Evolutionary conservation across 2,329 filamentous ascomycete genomes (phyloP).

Genomic region (Amylocarpus encephaloides): DNA sequence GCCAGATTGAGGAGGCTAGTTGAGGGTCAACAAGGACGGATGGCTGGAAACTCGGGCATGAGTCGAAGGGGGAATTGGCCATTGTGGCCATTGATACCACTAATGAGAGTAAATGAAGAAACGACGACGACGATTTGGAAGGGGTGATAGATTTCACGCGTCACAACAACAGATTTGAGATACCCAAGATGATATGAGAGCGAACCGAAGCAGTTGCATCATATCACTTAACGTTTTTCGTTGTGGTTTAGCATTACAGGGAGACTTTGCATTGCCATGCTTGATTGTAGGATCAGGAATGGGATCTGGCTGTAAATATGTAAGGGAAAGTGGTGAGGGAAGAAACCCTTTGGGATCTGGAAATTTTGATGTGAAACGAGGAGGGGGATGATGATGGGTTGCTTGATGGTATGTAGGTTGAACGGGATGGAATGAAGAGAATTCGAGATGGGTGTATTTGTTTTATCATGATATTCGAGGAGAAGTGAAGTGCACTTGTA

Average conservation of each 20-base stretch:
- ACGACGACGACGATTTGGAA: neutral
- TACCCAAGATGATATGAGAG: constrained; percentile 1
- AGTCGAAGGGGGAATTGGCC: neutral
- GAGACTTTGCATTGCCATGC: neutral
- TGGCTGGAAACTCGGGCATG: neutral
- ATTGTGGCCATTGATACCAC: neutral
- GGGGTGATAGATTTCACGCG: constrained; percentile 3
- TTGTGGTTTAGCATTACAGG: neutral
- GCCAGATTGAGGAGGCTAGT: constrained; percentile 21
- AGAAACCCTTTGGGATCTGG: neutral
- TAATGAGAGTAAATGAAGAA: neutral
- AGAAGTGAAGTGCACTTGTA: no score
- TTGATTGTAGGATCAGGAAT: neutral
- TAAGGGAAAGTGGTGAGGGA: neutral
- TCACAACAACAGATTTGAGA: constrained; percentile 5
- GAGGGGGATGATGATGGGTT: no score
- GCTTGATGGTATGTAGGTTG: no score
- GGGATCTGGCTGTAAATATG: neutral
- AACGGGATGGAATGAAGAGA: no score
- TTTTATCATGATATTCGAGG: no score
- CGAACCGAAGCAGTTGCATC: neutral
- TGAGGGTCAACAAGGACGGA: constrained; percentile 9
- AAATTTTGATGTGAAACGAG: no score
- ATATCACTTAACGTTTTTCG: neutral
- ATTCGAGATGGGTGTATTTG: no score